Conservation (phyloP, 2,329 filamentous ascomycete genomes). For the Pseudocercospora macadamiae region DNA sequence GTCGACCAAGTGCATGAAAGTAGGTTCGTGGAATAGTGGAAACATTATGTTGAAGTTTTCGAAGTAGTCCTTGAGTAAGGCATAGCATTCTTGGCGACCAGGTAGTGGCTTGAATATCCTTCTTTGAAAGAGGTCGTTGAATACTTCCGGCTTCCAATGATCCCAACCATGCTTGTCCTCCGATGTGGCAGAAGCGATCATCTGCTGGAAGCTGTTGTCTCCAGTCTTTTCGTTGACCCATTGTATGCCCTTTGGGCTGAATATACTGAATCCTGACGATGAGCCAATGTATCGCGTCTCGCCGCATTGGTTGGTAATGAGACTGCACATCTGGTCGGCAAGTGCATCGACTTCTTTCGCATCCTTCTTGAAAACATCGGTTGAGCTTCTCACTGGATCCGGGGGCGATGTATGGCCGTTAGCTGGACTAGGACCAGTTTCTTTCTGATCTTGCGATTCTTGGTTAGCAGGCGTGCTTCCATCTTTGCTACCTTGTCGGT, state of each 20-base stretch:
- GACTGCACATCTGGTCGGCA: constrained; percentile 98
- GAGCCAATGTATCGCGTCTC: constrained; percentile 97
- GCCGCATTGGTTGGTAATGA: constrained; percentile 91
- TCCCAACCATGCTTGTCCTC: constrained; percentile 95
- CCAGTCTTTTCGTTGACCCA: constrained; percentile 99
- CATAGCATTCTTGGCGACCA: constrained; percentile 82
- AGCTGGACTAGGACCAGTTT: constrained; percentile 7
- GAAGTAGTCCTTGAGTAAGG: constrained; percentile 89
- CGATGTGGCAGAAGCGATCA: constrained; percentile 84
- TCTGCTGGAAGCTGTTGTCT: constrained; percentile 90
- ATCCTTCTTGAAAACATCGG: constrained; percentile 13
- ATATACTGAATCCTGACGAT: constrained; percentile 97
- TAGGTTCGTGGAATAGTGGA: constrained; percentile 93
- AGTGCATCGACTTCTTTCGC: constrained; percentile 58
- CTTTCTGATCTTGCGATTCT: constrained; percentile 12
- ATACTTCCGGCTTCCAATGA: constrained; percentile 97
- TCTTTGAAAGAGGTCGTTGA: constrained; percentile 86
- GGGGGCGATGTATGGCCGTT: constrained; percentile 17
- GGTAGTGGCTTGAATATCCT: constrained; percentile 83
- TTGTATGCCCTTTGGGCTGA: constrained; percentile 95
- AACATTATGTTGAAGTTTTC: constrained; percentile 99
- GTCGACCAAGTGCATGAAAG: constrained; percentile 96
- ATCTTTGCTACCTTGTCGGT: constrained; percentile 18
- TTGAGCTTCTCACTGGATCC: constrained; percentile 6
- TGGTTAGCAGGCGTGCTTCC: constrained; percentile 16